Evolutionary conservation across 768 basidiomycete species (phyloP).

Genomic region (Agaricus blazei): DNA sequence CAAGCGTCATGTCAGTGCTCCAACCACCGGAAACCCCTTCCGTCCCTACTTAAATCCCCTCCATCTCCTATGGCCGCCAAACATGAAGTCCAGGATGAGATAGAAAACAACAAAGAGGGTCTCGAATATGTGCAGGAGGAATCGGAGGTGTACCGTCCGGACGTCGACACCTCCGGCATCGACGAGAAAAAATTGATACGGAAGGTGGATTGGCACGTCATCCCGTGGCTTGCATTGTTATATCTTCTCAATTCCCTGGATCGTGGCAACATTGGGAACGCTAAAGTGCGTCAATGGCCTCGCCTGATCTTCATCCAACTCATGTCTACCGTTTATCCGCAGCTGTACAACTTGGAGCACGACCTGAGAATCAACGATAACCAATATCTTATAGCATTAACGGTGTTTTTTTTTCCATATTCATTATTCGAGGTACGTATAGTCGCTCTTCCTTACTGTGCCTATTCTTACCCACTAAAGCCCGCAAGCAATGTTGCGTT

Average conservation of each 20-base stretch:
- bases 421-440: conserved; percentile 57
- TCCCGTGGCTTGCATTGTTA: conserved; percentile 72
- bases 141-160: conserved; percentile 35
- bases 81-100: neutral
- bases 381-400: conserved; percentile 64
- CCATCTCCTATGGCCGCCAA: neutral
- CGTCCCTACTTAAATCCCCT: too few species aligned
- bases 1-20: too few species aligned
- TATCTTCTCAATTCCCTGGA: conserved; percentile 74
- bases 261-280: conserved; percentile 68
- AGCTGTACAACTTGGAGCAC: conserved; percentile 56
- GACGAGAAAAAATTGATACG: conserved; percentile 52
- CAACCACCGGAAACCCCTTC: too few species aligned
- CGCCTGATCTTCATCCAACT: neutral
- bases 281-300: conserved; percentile 41
- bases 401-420: conserved; percentile 76
- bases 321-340: neutral
- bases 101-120: conserved; percentile 13
- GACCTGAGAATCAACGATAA: conserved; percentile 57
- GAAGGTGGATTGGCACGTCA: conserved; percentile 59
- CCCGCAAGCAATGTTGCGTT: conserved; percentile 61
- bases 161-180: conserved; percentile 46
- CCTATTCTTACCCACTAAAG: conserved; percentile 24
- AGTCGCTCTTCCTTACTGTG: neutral
- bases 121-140: too few species aligned